These are phyloP conservation scores for Effrenium voratum DNA, from an alignment of 73 alveolate genomes.

Conservation along the genomic window DNA sequence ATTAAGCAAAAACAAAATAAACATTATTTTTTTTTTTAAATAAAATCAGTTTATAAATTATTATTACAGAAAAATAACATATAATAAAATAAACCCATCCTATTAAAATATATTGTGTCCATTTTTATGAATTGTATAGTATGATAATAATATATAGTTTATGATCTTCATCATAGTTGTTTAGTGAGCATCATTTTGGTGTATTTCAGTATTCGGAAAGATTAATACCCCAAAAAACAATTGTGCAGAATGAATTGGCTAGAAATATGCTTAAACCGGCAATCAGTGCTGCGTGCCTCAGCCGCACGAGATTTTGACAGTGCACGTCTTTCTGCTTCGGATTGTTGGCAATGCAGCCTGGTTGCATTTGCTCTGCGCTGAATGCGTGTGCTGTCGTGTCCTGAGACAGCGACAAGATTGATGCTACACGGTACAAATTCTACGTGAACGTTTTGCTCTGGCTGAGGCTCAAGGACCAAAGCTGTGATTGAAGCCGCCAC, in stretches of 20 bases:
- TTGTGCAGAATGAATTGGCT: not conserved
- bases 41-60: not conserved
- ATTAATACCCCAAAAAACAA: not conserved
- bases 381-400: constrained; percentile 22
- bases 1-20: not conserved
- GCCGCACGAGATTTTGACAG: too few relatives aligned
- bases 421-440: not conserved
- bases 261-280: constrained; percentile 4
- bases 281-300: constrained; percentile 19
- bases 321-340: not conserved
- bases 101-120: not conserved
- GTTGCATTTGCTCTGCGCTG: constrained; percentile 26
- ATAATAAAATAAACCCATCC: not conserved
- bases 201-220: not conserved
- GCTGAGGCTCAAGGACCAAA: constrained; percentile 6
- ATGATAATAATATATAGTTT: not conserved
- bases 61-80: not conserved
- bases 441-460: not conserved
- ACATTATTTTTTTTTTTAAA: not conserved
- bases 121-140: not conserved
- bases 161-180: not conserved
- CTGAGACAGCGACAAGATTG: not conserved
- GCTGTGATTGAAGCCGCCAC: constrained; percentile 27
- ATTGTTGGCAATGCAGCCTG: not conserved
- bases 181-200: not conserved